A percentile compares a stretch with the other conserved stretches of the same genome.
Conservation (phyloP, 805 yeast genomes). For the Suhomyces vadensis region DNA sequence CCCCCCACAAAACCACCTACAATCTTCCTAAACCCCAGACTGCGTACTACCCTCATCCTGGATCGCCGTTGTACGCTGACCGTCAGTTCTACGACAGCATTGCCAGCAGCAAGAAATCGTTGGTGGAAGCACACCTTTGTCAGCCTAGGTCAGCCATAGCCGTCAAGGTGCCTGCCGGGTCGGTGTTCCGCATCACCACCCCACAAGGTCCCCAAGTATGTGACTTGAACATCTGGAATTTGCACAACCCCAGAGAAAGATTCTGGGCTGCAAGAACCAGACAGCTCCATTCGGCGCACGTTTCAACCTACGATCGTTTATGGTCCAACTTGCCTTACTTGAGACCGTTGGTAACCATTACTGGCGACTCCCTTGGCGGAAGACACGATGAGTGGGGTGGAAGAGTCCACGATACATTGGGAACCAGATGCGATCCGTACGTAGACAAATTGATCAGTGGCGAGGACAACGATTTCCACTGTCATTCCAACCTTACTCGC, state of each 20-base stretch:
- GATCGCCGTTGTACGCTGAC: constrained; percentile 54
- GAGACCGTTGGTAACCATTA: constrained; percentile 63
- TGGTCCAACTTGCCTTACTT: constrained; percentile 69
- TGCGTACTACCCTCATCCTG: constrained; percentile 58
- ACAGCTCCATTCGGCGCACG: constrained; percentile 65
- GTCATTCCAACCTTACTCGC: constrained; percentile 63
- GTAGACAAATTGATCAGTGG: constrained; percentile 65
- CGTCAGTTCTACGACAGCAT: constrained; percentile 47
- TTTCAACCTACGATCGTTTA: constrained; percentile 57
- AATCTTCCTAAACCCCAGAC: constrained; percentile 48
- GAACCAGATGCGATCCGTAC: constrained; percentile 71
- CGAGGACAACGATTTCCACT: constrained; percentile 64
- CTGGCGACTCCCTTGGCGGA: constrained; percentile 56
- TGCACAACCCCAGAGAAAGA: constrained; percentile 60
- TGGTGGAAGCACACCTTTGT: constrained; percentile 43
- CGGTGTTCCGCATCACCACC: constrained; percentile 58
- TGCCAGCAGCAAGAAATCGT: constrained; percentile 44
- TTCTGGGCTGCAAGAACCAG: constrained; percentile 72
- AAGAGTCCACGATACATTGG: constrained; percentile 62
- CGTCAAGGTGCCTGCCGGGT: constrained; percentile 61
- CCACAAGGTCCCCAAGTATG: constrained; percentile 75
- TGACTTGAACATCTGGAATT: constrained; percentile 66
- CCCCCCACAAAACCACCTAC: constrained; percentile 33
- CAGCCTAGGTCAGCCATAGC: constrained; percentile 62
- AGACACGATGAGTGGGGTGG: constrained; percentile 68